Base-by-base conservation (phyloP, 2,329 filamentous ascomycete species). In the Trichoderma brevicompactum region DNA sequence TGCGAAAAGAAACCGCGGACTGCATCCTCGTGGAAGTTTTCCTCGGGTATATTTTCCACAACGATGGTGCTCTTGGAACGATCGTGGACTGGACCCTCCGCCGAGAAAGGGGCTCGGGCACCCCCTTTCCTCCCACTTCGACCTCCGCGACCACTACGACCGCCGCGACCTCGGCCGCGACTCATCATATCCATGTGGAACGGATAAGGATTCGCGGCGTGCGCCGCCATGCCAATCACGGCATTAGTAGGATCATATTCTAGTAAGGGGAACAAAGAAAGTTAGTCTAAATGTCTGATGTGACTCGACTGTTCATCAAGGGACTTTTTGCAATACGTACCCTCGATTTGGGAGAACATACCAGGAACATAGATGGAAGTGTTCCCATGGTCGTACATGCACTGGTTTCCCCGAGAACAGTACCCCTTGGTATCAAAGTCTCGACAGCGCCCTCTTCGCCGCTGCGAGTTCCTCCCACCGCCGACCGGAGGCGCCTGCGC, bases 41-140 rank as follows among this genome's bases (percentile, higher is more conserved):
- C 89, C 67, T 89, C 85, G 0, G 92, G 92, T 6, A 95, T 94
- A 65, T 89, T 88, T 73, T 94, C 90, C 2, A 95, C 83, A 2
- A 94, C 90, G 19, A 95, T 84, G 0, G 87, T 87, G 7, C 85
- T 89, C 70, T 88, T 89, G 0, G 82, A 83, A 63, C 78, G 82
- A 73, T 93, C 89, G 56, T 81, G 75, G 32, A 87, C 83, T 0
- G 88, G 86, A 0, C 89, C 88, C 23, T 87, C 83, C 0, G 84
- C 82, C 0, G 91, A 91, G 71, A 92, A 88, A 0, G 86, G 78
- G 3, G 89, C 83, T 38, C 84, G 81, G 5, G 76, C 79, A 43
- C 69, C 70, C 55, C 72, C 73, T 65, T 69, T 76, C 73, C 65
- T 77, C 65, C 67, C 73, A 50, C 70, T 69, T 49, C 70, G 66